These are phyloP conservation scores for Teunomyces gatunensis DNA, from an alignment of 805 yeast species.

Conservation along the genomic window DNA sequence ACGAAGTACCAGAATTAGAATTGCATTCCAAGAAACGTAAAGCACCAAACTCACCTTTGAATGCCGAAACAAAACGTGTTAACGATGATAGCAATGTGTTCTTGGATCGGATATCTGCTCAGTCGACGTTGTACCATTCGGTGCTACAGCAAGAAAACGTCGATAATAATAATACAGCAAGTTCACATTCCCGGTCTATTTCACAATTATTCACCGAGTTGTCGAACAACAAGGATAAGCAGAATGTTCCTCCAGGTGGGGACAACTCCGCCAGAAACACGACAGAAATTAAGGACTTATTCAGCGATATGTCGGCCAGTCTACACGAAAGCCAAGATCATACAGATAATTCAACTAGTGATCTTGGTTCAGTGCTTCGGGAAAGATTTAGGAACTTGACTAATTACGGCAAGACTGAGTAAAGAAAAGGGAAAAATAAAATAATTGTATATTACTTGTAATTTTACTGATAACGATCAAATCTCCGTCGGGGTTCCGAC, in stretches of 20 bases:
- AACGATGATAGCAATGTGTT: conserved; percentile 33
- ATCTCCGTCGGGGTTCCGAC: conserved; percentile 1
- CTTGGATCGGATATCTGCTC: conserved; percentile 25
- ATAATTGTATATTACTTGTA: not conserved
- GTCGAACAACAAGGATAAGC: conserved; percentile 7
- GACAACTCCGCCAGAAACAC: conserved; percentile 6
- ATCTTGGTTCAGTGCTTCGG: conserved; percentile 20
- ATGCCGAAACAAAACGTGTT: not conserved
- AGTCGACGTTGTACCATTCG: conserved; percentile 34
- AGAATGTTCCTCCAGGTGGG: not conserved
- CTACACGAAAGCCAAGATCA: conserved; percentile 9
- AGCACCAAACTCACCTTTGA: not conserved
- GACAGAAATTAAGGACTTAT: conserved; percentile 10
- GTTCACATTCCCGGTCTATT: conserved; percentile 25
- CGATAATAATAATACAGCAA: conserved; percentile 17
- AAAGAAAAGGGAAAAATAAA: not conserved
- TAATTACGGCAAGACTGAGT: conserved; percentile 8
- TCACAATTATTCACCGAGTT: conserved; percentile 34
- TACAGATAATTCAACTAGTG: conserved; percentile 20
- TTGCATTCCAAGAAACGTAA: not conserved
- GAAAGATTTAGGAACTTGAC: conserved; percentile 22
- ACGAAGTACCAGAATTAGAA: not conserved
- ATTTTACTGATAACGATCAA: not conserved
- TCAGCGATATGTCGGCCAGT: conserved; percentile 9
- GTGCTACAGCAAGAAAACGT: conserved; percentile 11